These are phyloP conservation scores for Polysphondylium violaceum DNA, from an alignment of 78 protist species.

Conservation along the genomic window DNA sequence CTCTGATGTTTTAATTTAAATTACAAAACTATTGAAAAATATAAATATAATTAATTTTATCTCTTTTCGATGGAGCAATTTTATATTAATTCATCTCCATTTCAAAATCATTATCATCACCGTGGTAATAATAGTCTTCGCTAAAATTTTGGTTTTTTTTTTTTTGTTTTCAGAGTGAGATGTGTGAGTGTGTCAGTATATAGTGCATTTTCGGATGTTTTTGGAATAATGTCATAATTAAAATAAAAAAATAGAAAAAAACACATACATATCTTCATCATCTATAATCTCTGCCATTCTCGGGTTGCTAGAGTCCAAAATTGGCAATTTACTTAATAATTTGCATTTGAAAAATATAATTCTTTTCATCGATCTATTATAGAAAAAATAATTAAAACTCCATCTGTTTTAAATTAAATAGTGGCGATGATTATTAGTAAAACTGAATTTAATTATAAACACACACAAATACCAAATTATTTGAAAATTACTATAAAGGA, in stretches of 20 bases:
- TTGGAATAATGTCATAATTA: no score
- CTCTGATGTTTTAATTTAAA: neutral
- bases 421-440: neutral
- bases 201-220: no score
- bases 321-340: slow-evolving; percentile 1
- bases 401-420: slow-evolving; percentile 9
- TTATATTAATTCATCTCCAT: slow-evolving; percentile 29
- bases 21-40: neutral
- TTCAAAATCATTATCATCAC: neutral
- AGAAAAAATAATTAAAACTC: slow-evolving; percentile 77
- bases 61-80: no score
- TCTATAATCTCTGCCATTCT: neutral
- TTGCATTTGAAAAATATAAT: slow-evolving; percentile 72
- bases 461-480: no score
- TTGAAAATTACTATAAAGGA: neutral
- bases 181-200: neutral
- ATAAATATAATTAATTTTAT: no score
- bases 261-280: slow-evolving; percentile 35
- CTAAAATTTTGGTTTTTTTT: neutral
- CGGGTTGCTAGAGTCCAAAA: neutral
- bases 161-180: neutral
- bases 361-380: slow-evolving; percentile 61
- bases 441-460: no score
- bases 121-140: slow-evolving; percentile 2
- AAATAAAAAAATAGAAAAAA: neutral